Percentiles rank a stretch among this genome's conserved stretches.
These are phyloP conservation scores for Papiliotrema laurentii DNA, from an alignment of 1,284 basidiomycete genomes.

Conservation along the genomic window DNA sequence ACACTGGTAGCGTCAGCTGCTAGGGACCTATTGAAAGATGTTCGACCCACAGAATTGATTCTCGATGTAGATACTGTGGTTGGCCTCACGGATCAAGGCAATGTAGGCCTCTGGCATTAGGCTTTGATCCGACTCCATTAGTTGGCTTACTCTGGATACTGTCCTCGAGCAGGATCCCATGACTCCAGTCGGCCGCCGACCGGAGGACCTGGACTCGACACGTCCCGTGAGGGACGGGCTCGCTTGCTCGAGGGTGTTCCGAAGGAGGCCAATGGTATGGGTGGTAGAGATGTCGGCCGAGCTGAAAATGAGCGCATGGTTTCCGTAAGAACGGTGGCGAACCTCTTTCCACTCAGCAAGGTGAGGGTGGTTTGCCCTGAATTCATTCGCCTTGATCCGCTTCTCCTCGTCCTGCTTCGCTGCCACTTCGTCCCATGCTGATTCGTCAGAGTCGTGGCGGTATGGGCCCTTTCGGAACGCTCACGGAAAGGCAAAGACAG, in stretches of 20 bases:
- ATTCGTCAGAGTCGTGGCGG: neutral
- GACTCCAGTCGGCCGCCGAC: slow-evolving; percentile 85
- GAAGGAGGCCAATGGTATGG: slow-evolving; percentile 47
- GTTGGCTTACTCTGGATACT: slow-evolving; percentile 72
- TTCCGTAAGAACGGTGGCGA: slow-evolving; percentile 1
- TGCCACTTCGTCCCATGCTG: slow-evolving; percentile 40
- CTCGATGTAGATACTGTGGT: slow-evolving; percentile 87
- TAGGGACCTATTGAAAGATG: neutral
- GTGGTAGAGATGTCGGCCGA: slow-evolving; percentile 40
- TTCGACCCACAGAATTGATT: slow-evolving; percentile 92
- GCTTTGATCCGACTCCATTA: neutral
- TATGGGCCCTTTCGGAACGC: slow-evolving; percentile 1
- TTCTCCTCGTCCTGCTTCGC: slow-evolving; percentile 29
- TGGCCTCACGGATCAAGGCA: slow-evolving; percentile 73
- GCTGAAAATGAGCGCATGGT: slow-evolving; percentile 6
- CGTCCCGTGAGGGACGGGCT: slow-evolving; percentile 38
- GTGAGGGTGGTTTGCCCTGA: slow-evolving; percentile 45
- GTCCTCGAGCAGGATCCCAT: slow-evolving; percentile 77
- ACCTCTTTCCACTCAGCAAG: slow-evolving; percentile 43
- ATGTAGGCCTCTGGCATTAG: slow-evolving; percentile 56
- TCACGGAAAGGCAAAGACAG: slow-evolving; percentile 71
- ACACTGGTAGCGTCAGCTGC: slow-evolving; percentile 18
- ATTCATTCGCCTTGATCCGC: slow-evolving; percentile 22
- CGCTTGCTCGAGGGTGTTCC: slow-evolving; percentile 32
- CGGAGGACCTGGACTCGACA: slow-evolving; percentile 54